Conservation (phyloP, 768 basidiomycete species). For the Boletus rubroflammeus region DNA sequence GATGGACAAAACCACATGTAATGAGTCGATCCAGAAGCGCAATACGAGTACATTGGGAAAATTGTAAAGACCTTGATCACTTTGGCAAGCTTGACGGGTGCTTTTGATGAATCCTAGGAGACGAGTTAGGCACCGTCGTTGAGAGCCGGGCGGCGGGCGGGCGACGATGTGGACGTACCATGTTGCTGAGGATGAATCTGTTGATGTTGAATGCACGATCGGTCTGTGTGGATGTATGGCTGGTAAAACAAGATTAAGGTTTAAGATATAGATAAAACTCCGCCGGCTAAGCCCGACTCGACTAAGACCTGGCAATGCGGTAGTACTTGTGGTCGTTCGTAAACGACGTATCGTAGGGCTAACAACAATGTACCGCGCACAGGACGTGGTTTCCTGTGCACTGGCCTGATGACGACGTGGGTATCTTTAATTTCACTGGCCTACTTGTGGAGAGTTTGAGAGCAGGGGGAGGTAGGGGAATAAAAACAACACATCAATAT, state of each 20-base stretch:
- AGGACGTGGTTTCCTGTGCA: not conserved
- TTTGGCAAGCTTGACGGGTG: constrained; percentile 95
- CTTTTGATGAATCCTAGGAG: constrained; percentile 76
- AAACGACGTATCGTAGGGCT: not conserved
- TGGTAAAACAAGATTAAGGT: constrained; percentile 24
- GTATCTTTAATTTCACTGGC: constrained; percentile 4
- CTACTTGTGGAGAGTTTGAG: too few relatives aligned
- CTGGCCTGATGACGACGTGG: not conserved
- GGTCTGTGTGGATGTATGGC: constrained; percentile 12
- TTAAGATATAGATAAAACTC: constrained; percentile 9
- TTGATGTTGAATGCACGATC: not conserved
- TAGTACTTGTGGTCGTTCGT: too few relatives aligned
- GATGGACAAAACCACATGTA: too few relatives aligned
- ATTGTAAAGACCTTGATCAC: constrained; percentile 75
- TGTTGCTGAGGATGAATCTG: constrained; percentile 11
- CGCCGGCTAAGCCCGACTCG: constrained; percentile 16
- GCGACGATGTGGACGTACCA: constrained; percentile 17
- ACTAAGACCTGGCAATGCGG: too few relatives aligned
- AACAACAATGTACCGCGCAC: not conserved
- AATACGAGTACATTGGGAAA: not conserved
- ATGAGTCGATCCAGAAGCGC: too few relatives aligned
- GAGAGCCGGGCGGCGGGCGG: not conserved
- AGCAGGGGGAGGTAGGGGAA: too few relatives aligned
- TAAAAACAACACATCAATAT: not conserved
- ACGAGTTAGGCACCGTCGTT: not conserved